Percentiles rank a stretch among this genome's conserved stretches.
Conservation (phyloP, 2,329 filamentous ascomycete genomes). For the Berkeleyomyces rouxiae region DNA sequence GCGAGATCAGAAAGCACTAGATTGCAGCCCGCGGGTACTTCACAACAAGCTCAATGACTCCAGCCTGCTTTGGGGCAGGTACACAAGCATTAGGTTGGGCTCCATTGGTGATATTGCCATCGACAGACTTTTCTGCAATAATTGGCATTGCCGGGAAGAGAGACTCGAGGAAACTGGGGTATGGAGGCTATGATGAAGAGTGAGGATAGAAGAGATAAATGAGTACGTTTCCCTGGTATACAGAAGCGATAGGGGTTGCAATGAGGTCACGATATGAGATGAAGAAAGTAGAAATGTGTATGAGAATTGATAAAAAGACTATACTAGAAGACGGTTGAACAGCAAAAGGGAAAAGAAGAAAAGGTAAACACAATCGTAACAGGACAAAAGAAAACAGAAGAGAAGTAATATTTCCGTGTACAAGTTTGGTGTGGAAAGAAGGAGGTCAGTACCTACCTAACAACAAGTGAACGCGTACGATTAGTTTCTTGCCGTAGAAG, state of each 20-base stretch:
- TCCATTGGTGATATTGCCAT: background rate
- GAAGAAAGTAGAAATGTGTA: background rate
- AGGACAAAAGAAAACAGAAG: background rate
- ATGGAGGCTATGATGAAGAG: background rate
- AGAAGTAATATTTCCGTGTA: background rate
- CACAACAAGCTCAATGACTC: background rate
- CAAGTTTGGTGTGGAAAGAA: background rate
- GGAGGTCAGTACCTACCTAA: background rate
- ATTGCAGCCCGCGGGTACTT: conserved; percentile 10
- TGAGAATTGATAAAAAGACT: background rate
- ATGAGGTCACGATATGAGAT: background rate
- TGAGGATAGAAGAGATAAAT: background rate
- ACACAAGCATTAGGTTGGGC: background rate
- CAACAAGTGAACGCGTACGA: background rate
- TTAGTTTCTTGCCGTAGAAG: background rate
- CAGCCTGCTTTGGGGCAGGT: background rate
- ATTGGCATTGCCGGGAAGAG: background rate
- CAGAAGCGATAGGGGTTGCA: background rate
- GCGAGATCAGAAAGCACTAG: conserved; percentile 13
- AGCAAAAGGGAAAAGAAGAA: background rate
- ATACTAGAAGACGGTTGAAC: background rate
- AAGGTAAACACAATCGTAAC: background rate
- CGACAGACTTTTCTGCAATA: background rate
- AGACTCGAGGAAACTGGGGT: background rate
- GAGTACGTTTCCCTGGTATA: background rate